Evolutionary conservation across 176 grass and related monocot species (phyloP), one percentile per base, ranked within the genome.

Genomic region (Oryza glumipatula): DNA sequence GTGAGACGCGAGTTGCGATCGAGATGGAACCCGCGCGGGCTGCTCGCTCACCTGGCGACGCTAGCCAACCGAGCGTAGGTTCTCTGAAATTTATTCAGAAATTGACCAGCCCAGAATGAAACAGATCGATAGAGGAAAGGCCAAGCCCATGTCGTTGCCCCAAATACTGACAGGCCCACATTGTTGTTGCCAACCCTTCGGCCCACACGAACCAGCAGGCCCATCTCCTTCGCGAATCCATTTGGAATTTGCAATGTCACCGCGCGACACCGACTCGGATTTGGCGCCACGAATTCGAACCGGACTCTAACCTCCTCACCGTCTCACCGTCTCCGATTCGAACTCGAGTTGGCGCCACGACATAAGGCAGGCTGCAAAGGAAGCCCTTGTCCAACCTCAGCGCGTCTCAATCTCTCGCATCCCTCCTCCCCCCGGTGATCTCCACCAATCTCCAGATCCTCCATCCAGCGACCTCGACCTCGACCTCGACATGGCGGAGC

Each of bases 401-500:
- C 6, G 17, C 54, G 19, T 58, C 19, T 58, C 54, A 19, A 6
- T 56, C 54, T 19, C 54, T 58, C 54, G 7, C 4, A 58, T 58
- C 2, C 19, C 54, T 58, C 49, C 49, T 52, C 52, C 54, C 54
- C 12, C 17, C 54, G 7, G 7, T 58, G 54, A 58, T 58, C 49
- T 41, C 39, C 39, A 8, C 39, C 49, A 3, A 52, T 15, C 5
- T 7, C 17, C 54, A 0, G 7, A 49, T 49, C 13, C 47, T 9
- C 47, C 47, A 49, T 58, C 54, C 54, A 58, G 54, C 19, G 19
- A 14, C 54, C 17, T 14, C 54, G 6, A 58, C 3, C 16, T 2
- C 13, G 36, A 36, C 35, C 3, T 36, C 4, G 26, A 49, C 76
- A 86, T 79, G 84, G 76, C 67, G 26, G 16, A 19, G 56, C 56